Evolutionary conservation across 768 basidiomycete genomes (phyloP).

Genomic region (Boletus barrowsii): DNA sequence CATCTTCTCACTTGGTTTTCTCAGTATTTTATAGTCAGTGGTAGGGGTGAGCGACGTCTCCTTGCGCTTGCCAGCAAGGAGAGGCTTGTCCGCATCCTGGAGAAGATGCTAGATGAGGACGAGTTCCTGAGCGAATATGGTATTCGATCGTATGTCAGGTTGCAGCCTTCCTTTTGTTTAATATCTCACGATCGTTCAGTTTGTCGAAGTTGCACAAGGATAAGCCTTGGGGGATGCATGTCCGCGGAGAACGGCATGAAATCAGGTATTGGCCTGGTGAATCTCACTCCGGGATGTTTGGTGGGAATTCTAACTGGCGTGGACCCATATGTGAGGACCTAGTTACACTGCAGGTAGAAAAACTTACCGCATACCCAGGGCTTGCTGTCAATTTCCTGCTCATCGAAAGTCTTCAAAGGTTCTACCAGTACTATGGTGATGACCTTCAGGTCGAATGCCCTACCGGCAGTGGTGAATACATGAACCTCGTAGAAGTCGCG

Average conservation of each 20-base stretch:
- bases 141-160: conserved; percentile 78
- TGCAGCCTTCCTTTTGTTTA: neutral
- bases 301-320: conserved; percentile 97
- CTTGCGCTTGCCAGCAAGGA: conserved; percentile 92
- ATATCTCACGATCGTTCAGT: conserved; percentile 38
- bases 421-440: conserved; percentile 97
- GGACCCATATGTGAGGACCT: conserved; percentile 73
- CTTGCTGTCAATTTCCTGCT: conserved; percentile 94
- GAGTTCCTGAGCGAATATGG: conserved; percentile 97
- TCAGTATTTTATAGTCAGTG: conserved; percentile 37
- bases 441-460: conserved; percentile 94
- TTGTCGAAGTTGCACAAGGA: conserved; percentile 89
- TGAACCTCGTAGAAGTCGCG: conserved; percentile 91
- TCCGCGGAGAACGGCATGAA: conserved; percentile 87
- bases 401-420: conserved; percentile 94
- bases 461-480: conserved; percentile 94
- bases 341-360: neutral
- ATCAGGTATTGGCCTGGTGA: conserved; percentile 99
- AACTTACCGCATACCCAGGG: conserved; percentile 47
- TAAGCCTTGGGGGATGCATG: conserved; percentile 92
- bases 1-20: neutral
- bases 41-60: conserved; percentile 82
- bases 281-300: conserved; percentile 96
- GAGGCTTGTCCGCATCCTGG: conserved; percentile 78
- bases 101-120: conserved; percentile 96